phyloP scores from a whole-genome alignment of 2,329 filamentous ascomycete species.

The Claviceps purpurea region DNA sequence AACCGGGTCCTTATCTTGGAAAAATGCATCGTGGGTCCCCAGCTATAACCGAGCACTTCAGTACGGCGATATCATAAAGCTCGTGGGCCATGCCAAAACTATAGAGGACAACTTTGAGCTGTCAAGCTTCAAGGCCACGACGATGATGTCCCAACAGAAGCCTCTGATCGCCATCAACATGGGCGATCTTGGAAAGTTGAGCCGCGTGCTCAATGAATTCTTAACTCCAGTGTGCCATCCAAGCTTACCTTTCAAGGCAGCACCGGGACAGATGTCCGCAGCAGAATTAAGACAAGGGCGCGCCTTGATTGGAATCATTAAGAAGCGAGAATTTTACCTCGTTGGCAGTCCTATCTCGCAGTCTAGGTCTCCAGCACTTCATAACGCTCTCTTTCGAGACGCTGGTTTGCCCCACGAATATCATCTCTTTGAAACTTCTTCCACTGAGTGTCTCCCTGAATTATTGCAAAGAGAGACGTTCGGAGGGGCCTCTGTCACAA shows the following conservation, averaged over 20 bases:
- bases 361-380: conserved; percentile 76
- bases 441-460: conserved; percentile 43
- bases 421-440: conserved; percentile 58
- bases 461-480: conserved; percentile 62
- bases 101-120: conserved; percentile 82
- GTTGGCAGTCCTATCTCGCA: conserved; percentile 76
- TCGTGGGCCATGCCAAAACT: conserved; percentile 66
- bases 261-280: conserved; percentile 84
- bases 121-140: conserved; percentile 66
- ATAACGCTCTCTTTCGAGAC: conserved; percentile 69
- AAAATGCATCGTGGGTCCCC: conserved; percentile 80
- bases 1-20: conserved; percentile 66
- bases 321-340: conserved; percentile 65
- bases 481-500: conserved; percentile 89
- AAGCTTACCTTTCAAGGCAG: conserved; percentile 78
- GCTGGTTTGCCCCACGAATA: conserved; percentile 81
- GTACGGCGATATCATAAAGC: conserved; percentile 86
- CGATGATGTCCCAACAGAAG: conserved; percentile 57
- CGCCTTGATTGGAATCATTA: conserved; percentile 65
- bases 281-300: conserved; percentile 73
- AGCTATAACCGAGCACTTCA: conserved; percentile 84
- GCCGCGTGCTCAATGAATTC: conserved; percentile 80
- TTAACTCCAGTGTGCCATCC: conserved; percentile 92
- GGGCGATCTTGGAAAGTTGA: conserved; percentile 76
- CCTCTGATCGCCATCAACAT: conserved; percentile 94